Base-by-base conservation (phyloP, 257 asterid genomes). In the Solanum medicagineum region DNA sequence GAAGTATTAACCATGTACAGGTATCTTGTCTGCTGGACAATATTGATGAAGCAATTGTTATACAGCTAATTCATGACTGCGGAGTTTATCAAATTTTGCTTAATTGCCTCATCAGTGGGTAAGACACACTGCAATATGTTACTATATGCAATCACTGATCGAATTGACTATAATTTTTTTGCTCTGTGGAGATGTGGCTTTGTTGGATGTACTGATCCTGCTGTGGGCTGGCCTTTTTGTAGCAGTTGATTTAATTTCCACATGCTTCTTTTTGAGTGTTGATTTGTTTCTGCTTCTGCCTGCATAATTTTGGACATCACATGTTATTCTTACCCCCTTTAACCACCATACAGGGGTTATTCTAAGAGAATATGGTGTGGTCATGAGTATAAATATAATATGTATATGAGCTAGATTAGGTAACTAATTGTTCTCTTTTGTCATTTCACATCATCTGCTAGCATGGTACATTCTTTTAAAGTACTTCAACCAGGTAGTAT, bases 31-130 rank as follows among this genome's bases (percentile, higher is more conserved):
- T 96, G 83, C 85, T 96, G 90, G 94, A 91, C 88, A 87, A 89
- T 59, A 89, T 92, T 4, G 97, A 93, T 91, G 90, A 90, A 79
- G 87, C 86, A 84, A 86, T 92, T 89, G 90, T 93, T 57, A 45
- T 88, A 83, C 92, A 87, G 75, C 89, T 95, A 84, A 85, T 96
- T 88, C 86, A 88, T 87, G 89, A 92, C 86, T 83, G 92, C 56
- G 92, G 85, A 81, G 91, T 93, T 51, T 93, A 95, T 87, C 95
- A 92, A 85, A 97, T 90, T 86, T 90, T 96, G 86, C 98, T 96
- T 73, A 86, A 88, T 92, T 95, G 99, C 95, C 93, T 95, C 84
- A 85, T 91, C 56, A 91, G 91, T 81, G 99, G 99, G 99, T 95
- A 95, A 86, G 91, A 12, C 81, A 81, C 83, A 85, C 69, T 73